These are phyloP conservation scores for Hortiboletus campestris DNA, from an alignment of 768 basidiomycete genomes.

Conservation along the genomic window DNA sequence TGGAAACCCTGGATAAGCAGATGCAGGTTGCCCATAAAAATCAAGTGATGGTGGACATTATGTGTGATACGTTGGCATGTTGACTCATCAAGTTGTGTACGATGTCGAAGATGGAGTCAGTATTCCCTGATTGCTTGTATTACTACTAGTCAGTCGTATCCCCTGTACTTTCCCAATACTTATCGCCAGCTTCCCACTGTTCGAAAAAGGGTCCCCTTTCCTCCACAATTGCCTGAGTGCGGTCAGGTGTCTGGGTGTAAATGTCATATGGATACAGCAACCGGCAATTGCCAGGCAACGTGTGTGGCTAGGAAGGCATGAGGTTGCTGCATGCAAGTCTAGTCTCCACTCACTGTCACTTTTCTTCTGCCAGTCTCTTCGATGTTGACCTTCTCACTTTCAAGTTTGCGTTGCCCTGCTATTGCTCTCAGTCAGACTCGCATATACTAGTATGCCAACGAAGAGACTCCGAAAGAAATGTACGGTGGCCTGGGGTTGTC, in stretches of 20 bases:
- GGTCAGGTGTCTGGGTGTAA: neutral
- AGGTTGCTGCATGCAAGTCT: too few species aligned
- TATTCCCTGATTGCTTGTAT: neutral
- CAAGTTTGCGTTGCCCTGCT: too few species aligned
- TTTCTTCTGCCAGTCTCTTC: too few species aligned
- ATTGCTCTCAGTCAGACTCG: too few species aligned
- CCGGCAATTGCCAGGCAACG: neutral
- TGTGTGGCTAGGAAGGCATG: too few species aligned
- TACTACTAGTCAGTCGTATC: neutral
- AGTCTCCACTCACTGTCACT: too few species aligned
- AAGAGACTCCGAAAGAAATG: too few species aligned
- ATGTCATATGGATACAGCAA: neutral
- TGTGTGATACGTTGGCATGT: neutral
- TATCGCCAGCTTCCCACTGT: neutral
- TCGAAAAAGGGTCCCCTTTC: neutral
- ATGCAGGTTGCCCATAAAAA: neutral
- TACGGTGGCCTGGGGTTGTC: too few species aligned
- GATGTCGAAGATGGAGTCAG: too few species aligned
- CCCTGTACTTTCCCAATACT: neutral
- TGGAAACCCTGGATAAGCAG: neutral
- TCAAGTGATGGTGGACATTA: neutral
- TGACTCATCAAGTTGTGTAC: too few species aligned
- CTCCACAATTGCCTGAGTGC: neutral
- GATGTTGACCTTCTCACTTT: too few species aligned
- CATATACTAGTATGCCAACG: too few species aligned